Base-by-base conservation (phyloP, 192 early-diverging fungal species). In the Coemansia sp. region DNA sequence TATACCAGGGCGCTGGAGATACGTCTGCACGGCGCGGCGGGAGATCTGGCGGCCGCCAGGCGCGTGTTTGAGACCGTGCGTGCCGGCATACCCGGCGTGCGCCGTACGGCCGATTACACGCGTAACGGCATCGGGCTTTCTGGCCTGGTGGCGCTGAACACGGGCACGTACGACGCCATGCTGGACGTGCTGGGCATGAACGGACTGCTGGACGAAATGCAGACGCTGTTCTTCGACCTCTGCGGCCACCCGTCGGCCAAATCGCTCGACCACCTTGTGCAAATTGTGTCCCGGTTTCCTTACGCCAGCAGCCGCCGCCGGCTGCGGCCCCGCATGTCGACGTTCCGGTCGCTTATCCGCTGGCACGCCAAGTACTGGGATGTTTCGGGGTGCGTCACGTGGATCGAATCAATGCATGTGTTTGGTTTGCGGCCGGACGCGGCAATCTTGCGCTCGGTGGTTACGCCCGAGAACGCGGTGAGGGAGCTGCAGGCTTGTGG, bases 351-450 rank as follows among this genome's bases (percentile, higher is more conserved):
- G 15, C 12, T 78, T 52, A 61, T 71, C 3, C 53, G 56, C 7
- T 78, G 74, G 74, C 68, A 63, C n/a, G 64, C 74, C 4, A 17
- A 25, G 59, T 78, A 78, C 61, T 78, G 74, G 74, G 74, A 78
- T 34, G 38, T 78, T 9, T 61, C 58, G 1, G 22, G 27, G 0
- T 66, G 62, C 10, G 39, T 50, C 13, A 12, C 45, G 21, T 62
- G 55, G 41, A 24, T 62, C 38, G 54, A 30, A 38, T 14, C 66
- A 37, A 76, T 76, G 73, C 9, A 1, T 12, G 52, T 11, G 13
- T 76, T 23, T 38, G 59, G 56, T 0, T 14, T 69, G 3, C 11
- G 7, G 33, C 73, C 73, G 0, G 50, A 41, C 17, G 23, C 59
- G 6, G 53, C 48, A 22, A 69, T 63, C 1, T 46, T 76, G 15